Conservation (phyloP, 2,329 filamentous ascomycete genomes). For the Hymenoscyphus linearis region DNA sequence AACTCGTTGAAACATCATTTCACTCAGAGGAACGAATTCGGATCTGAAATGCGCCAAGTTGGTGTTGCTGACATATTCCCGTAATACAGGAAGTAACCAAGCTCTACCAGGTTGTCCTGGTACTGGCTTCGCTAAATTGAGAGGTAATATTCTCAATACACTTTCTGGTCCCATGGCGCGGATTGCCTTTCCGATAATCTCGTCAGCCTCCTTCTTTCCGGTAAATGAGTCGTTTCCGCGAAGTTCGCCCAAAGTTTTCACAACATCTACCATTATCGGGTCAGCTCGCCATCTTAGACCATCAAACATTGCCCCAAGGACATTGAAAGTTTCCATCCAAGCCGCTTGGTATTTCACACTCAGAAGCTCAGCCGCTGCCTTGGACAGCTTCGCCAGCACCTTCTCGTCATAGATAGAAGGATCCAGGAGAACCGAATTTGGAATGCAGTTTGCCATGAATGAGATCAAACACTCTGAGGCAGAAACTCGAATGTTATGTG, state of each 20-base stretch:
- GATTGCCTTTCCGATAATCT: slow-evolving; percentile 81
- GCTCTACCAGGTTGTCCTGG: slow-evolving; percentile 78
- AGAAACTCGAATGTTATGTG: slow-evolving; percentile 89
- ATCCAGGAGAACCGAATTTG: slow-evolving; percentile 74
- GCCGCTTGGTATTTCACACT: slow-evolving; percentile 90
- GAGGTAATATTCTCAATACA: slow-evolving; percentile 74
- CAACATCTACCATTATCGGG: slow-evolving; percentile 69
- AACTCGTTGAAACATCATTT: slow-evolving; percentile 83
- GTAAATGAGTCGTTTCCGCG: slow-evolving; percentile 83
- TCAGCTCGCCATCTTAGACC: slow-evolving; percentile 77
- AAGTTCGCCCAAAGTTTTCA: slow-evolving; percentile 78
- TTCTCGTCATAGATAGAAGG: slow-evolving; percentile 93
- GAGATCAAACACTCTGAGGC: slow-evolving; percentile 93
- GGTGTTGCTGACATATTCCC: slow-evolving; percentile 87
- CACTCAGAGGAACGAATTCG: slow-evolving; percentile 85
- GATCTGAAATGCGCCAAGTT: slow-evolving; percentile 76
- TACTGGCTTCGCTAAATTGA: slow-evolving; percentile 76
- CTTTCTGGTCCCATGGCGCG: slow-evolving; percentile 84
- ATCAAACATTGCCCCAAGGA: slow-evolving; percentile 82
- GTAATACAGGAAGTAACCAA: slow-evolving; percentile 88
- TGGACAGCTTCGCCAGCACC: slow-evolving; percentile 73
- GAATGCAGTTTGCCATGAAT: slow-evolving; percentile 86
- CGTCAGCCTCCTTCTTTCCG: slow-evolving; percentile 91
- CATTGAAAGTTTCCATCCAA: slow-evolving; percentile 91
- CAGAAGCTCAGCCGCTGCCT: slow-evolving; percentile 66